Base-by-base conservation (phyloP, 208 protist genomes). In the Wallacemonas sp. region DNA sequence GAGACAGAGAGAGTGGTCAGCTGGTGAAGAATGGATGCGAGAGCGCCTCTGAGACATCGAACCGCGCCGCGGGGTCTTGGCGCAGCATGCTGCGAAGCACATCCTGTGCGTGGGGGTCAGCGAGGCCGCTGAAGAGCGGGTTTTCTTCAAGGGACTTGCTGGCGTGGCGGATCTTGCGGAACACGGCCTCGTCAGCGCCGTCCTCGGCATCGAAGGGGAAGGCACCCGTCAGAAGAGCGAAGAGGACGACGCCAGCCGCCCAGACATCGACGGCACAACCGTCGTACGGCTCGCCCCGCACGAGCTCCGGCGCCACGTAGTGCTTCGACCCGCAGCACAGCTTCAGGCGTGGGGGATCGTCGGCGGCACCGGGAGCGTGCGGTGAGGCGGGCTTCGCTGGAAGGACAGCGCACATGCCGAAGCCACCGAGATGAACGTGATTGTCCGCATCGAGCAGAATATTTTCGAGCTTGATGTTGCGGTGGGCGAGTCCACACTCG, bases 251-350 rank as follows among this genome's bases (percentile, higher is more conserved):
- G 46, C 98, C 98, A 30, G 90, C 90, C 2, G 89, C 85, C 97
- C 97, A 99, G 78, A 95, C 97, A 80, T 99, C 98, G 5, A 98
- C 92, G 12, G 80, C 80, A 32, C 78, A 66, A 12, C 96, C 97
- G 23, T 93, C 87, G 78, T 99, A 98, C 1, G 79, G 72, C 14
- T 80, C 65, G 1, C 88, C 85, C 48, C 75, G 57, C 24, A 99
- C 70, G 29, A 99, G 75, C 76, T 99, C 96, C 1, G 97, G 94
- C 12, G 98, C 87, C n/a, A 88, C 83, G 77, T 96, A 96, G 69
- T 93, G 85, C 60, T 80, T 89, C 30, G 91, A 92, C 2, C 88
- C 92, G 41, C 86, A 96, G 66, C 81, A 91, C 48, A 95, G 65
- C 64, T 71, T 61, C 41, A 93, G 65, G 44, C 65, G 72, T 0